Percentiles rank a stretch among this genome's conserved stretches.
These are phyloP conservation scores for Trichocladium antarcticum DNA, from an alignment of 495 filamentous ascomycete species.

Conservation along the genomic window DNA sequence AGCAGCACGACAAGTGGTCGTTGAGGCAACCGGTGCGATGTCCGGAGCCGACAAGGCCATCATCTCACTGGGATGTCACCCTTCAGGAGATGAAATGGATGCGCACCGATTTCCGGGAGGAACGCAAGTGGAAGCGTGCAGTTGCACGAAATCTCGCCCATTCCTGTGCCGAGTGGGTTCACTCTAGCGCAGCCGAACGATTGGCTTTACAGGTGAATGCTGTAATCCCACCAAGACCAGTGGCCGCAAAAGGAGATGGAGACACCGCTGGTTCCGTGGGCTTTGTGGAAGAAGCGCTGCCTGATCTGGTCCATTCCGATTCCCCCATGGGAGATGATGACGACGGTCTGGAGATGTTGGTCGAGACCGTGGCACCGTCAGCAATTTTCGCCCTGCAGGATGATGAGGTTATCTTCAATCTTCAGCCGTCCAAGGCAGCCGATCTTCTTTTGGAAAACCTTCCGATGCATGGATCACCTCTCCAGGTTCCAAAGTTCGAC, in stretches of 20 bases:
- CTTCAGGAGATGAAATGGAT: conserved; percentile 94
- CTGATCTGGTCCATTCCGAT: conserved; percentile 54
- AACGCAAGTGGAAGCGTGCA: conserved; percentile 84
- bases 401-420: conserved; percentile 69
- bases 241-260: conserved; percentile 12
- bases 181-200: conserved; percentile 49
- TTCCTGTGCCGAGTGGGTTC: conserved; percentile 71
- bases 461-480: conserved; percentile 62
- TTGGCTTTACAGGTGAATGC: conserved; percentile 55
- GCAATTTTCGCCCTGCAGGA: conserved; percentile 72
- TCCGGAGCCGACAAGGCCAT: conserved; percentile 62
- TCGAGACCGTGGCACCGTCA: conserved; percentile 49
- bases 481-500: conserved; percentile 45
- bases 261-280: conserved; percentile 21
- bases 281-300: conserved; percentile 39
- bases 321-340: conserved; percentile 39
- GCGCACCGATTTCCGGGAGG: conserved; percentile 87
- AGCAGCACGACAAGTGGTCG: conserved; percentile 82
- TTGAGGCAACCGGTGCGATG: conserved; percentile 73
- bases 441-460: conserved; percentile 80
- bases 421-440: conserved; percentile 62
- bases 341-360: conserved; percentile 31
- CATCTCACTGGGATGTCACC: conserved; percentile 73
- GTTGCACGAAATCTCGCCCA: conserved; percentile 64
- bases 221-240: conserved; percentile 27